Evolutionary conservation across 2,329 filamentous ascomycete genomes (phyloP), one percentile per base, ranked within the genome.

Genomic region (Calonectria fujianensis): DNA sequence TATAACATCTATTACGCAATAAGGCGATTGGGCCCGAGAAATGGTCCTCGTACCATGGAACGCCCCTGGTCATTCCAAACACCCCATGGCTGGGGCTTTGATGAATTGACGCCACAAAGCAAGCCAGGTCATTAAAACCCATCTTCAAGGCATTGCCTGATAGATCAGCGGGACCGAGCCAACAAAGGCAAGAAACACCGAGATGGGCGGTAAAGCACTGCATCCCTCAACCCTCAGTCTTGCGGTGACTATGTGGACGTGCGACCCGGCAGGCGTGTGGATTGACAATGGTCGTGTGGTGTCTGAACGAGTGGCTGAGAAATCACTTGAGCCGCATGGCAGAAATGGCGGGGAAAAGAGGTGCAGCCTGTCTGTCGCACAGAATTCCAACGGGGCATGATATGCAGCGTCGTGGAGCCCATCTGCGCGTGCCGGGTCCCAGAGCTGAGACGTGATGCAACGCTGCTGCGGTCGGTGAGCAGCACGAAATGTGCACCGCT

Each of bases 371-470:
- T 20, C 20, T 39, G 54, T 61, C n/a, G 57, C 57, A 29, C 57
- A 61, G 45, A 24, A 41, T 24, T 10, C 35, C 11, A 61, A 61
- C 57, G 35, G 35, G 35, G n/a, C 39, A 20, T 20, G 39, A 8
- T 35, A 61, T 61, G 57, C 57, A 24, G 35, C 32, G 37, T 41
- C 37, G 27, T 61, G 57, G 57, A 61, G 57, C n/a, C n/a, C 35
- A 7, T 27, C 11, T 61, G 57, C 57, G 9, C n/a, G 13, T 61
- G 9, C 57, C n/a, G 24, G 57, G 57, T 24, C 20, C 24, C n/a
- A 29, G 35, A 61, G 57, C 57, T 61, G 57, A 61, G 57, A 61
- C n/a, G 57, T 61, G 57, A 61, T 61, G 57, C 57, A 61, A 61
- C 57, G 57, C 35, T 59, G 54, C 31, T n/a, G 31, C 32, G 16